Evolutionary conservation across 768 basidiomycete genomes (phyloP).

Genomic region (Basidioascus undulatus): DNA sequence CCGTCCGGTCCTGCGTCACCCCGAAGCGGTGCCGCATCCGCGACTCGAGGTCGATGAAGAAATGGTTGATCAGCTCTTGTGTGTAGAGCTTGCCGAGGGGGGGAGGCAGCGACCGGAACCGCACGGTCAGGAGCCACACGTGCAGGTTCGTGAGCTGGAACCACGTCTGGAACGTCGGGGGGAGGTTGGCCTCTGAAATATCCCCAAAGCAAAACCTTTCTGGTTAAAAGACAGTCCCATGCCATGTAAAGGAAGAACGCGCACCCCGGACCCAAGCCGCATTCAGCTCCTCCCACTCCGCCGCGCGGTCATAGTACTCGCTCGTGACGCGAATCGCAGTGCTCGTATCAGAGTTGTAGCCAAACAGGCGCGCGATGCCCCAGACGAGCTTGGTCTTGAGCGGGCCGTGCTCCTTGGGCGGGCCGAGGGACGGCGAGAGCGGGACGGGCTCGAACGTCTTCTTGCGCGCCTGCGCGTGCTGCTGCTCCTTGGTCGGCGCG

Average conservation of each 20-base stretch:
- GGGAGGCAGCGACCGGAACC: conserved; percentile 55
- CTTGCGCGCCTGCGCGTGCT: too few relatives aligned
- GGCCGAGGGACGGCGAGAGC: too few relatives aligned
- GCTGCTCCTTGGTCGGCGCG: too few relatives aligned
- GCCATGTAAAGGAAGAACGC: neutral
- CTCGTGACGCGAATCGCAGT: conserved; percentile 23
- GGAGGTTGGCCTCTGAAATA: conserved; percentile 49
- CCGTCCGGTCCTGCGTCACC: conserved; percentile 31
- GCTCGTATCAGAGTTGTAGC: conserved; percentile 20
- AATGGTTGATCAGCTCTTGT: conserved; percentile 74
- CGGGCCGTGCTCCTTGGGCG: too few relatives aligned
- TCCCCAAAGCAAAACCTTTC: neutral
- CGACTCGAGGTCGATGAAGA: conserved; percentile 81
- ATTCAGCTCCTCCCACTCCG: conserved; percentile 20
- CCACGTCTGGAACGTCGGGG: conserved; percentile 90
- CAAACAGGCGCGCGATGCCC: conserved; percentile 19
- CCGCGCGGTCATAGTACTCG: conserved; percentile 21
- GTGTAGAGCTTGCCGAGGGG: conserved; percentile 42
- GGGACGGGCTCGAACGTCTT: too few relatives aligned
- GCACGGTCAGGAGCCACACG: conserved; percentile 69
- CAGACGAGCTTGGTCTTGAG: too few relatives aligned
- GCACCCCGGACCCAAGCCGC: conserved; percentile 14
- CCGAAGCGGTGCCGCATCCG: conserved; percentile 61
- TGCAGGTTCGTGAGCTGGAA: conserved; percentile 83
- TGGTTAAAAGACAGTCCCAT: neutral